Evolutionary conservation across 2,329 filamentous ascomycete species (phyloP).

Genomic region (Xylaria sp.): DNA sequence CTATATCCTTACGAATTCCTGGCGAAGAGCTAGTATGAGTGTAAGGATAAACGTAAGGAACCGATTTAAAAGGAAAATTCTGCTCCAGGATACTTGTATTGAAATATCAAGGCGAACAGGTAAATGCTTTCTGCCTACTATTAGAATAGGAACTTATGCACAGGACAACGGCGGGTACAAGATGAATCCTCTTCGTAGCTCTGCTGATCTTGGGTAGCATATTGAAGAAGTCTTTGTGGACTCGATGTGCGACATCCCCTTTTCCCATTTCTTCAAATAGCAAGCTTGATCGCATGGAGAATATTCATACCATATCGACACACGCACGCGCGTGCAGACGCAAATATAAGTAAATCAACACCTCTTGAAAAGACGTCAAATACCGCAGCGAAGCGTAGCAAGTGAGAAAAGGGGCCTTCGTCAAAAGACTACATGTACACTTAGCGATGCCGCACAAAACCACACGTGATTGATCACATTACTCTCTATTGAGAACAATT

Average conservation of each 20-base stretch:
- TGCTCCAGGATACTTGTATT: too few relatives aligned
- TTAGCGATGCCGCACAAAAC: too few relatives aligned
- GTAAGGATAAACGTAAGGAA: too few relatives aligned
- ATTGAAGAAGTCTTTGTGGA: background rate
- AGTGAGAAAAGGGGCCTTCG: background rate
- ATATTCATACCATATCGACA: background rate
- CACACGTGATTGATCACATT: too few relatives aligned
- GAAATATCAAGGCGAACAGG: too few relatives aligned
- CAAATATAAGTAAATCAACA: background rate
- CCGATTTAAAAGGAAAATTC: background rate
- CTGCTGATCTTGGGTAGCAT: background rate
- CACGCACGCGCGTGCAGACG: too few relatives aligned
- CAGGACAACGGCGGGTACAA: background rate
- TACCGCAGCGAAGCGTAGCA: background rate
- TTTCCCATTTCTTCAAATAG: too few relatives aligned
- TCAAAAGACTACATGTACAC: background rate
- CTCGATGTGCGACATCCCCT: too few relatives aligned
- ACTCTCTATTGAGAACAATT: too few relatives aligned
- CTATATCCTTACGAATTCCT: too few relatives aligned
- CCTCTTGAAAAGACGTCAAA: background rate
- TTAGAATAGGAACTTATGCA: background rate
- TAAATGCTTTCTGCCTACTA: background rate
- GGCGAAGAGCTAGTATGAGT: too few relatives aligned
- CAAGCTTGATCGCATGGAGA: too few relatives aligned
- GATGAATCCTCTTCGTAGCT: background rate